phyloP scores from a whole-genome alignment of 1,284 basidiomycete species.

The Malassezia psittaci region DNA sequence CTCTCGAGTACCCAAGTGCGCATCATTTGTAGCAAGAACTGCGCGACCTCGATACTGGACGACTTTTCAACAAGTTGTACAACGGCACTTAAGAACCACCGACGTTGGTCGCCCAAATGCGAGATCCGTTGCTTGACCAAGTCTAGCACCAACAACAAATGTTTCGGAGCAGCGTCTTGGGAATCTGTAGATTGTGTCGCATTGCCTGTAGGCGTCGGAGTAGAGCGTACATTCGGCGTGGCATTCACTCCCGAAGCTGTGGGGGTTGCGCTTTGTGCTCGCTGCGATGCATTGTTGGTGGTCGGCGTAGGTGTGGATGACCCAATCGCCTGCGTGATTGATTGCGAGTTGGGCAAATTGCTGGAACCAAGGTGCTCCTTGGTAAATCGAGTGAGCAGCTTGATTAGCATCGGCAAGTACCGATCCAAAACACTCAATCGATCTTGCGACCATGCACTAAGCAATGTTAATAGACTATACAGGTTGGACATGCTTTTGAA shows the following conservation, averaged over 20 bases:
- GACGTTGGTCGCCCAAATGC: slow-evolving; percentile 53
- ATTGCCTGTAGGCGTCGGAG: no score
- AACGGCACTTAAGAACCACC: slow-evolving; percentile 64
- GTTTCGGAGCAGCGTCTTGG: slow-evolving; percentile 15
- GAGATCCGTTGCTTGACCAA: slow-evolving; percentile 53
- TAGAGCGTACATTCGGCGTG: slow-evolving; percentile 37
- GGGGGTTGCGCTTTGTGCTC: slow-evolving; percentile 5
- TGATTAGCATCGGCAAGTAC: slow-evolving; percentile 67
- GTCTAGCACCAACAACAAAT: slow-evolving; percentile 53
- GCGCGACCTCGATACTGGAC: slow-evolving; percentile 68
- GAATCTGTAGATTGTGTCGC: no score
- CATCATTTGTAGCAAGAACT: slow-evolving; percentile 75
- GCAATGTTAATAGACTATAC: slow-evolving; percentile 71
- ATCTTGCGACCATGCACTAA: slow-evolving; percentile 66
- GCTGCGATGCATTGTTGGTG: slow-evolving; percentile 15
- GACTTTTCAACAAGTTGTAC: slow-evolving; percentile 83
- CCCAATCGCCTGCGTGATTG: neutral
- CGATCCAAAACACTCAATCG: slow-evolving; percentile 58
- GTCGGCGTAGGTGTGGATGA: neutral
- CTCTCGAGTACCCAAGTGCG: slow-evolving; percentile 74
- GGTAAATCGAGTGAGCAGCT: slow-evolving; percentile 71
- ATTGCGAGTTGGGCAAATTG: no score
- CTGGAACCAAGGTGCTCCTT: slow-evolving; percentile 71
- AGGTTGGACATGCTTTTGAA: slow-evolving; percentile 64
- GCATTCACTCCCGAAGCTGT: neutral